A percentile compares a stretch with the other conserved stretches of the same genome.
phyloP scores from a whole-genome alignment of 1,139 yeast genomes.

The Candida sojae region DNA sequence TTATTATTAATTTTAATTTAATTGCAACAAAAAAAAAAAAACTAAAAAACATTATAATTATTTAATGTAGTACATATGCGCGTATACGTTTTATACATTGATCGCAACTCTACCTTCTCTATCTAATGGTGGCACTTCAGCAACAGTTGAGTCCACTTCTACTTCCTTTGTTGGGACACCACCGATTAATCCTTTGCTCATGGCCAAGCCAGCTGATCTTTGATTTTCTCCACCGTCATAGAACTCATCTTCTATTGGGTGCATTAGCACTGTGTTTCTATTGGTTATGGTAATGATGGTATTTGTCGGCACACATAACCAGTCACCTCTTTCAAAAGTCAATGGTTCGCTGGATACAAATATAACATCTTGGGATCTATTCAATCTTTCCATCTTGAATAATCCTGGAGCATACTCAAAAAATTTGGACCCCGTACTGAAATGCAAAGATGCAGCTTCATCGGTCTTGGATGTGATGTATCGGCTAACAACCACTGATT shows the following conservation, averaged over 20 bases:
- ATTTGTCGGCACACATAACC: constrained; percentile 97
- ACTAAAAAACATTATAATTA: background rate
- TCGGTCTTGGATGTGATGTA: constrained; percentile 87
- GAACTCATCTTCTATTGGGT: constrained; percentile 89
- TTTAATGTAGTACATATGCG: background rate
- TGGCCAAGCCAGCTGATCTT: constrained; percentile 82
- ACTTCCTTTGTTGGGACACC: constrained; percentile 9
- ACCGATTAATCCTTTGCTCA: constrained; percentile 89
- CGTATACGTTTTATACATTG: background rate
- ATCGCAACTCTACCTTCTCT: constrained; percentile 67
- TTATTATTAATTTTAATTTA: background rate
- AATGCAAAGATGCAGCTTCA: constrained; percentile 95
- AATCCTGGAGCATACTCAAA: constrained; percentile 88
- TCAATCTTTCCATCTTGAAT: constrained; percentile 90
- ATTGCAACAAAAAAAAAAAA: background rate
- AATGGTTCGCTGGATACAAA: constrained; percentile 96
- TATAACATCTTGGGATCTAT: constrained; percentile 90
- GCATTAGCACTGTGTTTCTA: constrained; percentile 79
- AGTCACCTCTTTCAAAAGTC: constrained; percentile 94
- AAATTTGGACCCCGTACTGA: constrained; percentile 90
- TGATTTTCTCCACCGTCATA: constrained; percentile 66
- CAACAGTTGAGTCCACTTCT: constrained; percentile 12
- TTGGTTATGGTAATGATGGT: constrained; percentile 80
- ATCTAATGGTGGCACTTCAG: constrained; percentile 79
- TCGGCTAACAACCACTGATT: constrained; percentile 82